Percentiles rank a stretch among this genome's conserved stretches.
phyloP scores from a whole-genome alignment of 768 basidiomycete species.

The Boletus vermiculosoides region DNA sequence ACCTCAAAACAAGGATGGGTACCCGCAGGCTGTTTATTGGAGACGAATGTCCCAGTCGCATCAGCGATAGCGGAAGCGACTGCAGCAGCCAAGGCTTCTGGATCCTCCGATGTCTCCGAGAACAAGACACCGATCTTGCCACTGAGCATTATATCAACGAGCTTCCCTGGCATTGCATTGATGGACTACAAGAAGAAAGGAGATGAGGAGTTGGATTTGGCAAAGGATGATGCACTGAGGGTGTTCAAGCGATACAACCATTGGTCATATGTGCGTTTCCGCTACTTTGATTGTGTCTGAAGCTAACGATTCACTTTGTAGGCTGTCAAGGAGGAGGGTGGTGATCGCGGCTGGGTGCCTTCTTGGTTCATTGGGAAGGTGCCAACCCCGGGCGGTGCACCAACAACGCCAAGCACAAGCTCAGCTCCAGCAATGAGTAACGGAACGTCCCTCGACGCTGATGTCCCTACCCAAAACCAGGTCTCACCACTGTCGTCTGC shows the following conservation, averaged over 20 bases:
- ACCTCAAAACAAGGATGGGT: conserved; percentile 92
- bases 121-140: conserved; percentile 82
- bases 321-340: conserved; percentile 92
- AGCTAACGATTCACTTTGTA: conserved; percentile 30
- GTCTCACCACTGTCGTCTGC: conserved; percentile 83
- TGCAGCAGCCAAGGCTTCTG: conserved; percentile 52
- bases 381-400: conserved; percentile 42
- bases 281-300: not conserved
- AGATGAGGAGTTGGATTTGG: conserved; percentile 86
- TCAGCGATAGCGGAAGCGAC: conserved; percentile 83
- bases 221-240: conserved; percentile 83
- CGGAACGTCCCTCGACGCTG: conserved; percentile 34
- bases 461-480: conserved; percentile 46
- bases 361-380: conserved; percentile 97
- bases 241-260: conserved; percentile 99
- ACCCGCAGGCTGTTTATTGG: conserved; percentile 93
- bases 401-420: conserved; percentile 49
- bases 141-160: conserved; percentile 90
- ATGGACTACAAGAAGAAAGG: conserved; percentile 97
- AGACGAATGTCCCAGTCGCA: conserved; percentile 88
- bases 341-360: conserved; percentile 96
- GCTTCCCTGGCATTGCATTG: conserved; percentile 92
- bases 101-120: conserved; percentile 39
- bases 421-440: conserved; percentile 34
- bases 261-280: conserved; percentile 80